phyloP scores from a whole-genome alignment of 371 early-diverging fungal genomes.

The Apophysomyces variabilis region DNA sequence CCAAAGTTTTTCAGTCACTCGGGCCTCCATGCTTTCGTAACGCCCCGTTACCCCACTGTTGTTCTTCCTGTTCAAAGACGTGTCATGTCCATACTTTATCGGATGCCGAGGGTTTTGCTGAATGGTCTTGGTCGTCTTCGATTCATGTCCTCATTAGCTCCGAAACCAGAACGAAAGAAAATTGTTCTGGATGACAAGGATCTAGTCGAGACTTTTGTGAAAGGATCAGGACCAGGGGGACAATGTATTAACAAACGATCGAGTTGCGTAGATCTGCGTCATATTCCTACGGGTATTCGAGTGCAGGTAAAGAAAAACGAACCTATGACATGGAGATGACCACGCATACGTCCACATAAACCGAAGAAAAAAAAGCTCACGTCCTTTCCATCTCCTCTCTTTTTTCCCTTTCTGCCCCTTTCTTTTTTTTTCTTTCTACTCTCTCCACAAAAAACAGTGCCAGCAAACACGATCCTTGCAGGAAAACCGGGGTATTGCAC shows the following conservation, averaged over 20 bases:
- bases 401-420: not conserved
- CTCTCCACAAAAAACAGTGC: conserved; percentile 46
- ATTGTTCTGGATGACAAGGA: conserved; percentile 77
- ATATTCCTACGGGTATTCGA: conserved; percentile 82
- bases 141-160: conserved; percentile 3
- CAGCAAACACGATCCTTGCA: conserved; percentile 81
- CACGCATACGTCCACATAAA: no score
- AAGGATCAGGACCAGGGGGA: conserved; percentile 92
- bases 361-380: no score
- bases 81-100: not conserved
- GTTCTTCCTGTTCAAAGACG: not conserved
- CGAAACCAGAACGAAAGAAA: conserved; percentile 33
- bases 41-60: no score
- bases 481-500: conserved; percentile 78
- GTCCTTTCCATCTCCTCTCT: no score
- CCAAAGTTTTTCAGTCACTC: no score
- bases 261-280: conserved; percentile 82
- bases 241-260: conserved; percentile 93
- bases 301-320: conserved; percentile 56
- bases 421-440: not conserved
- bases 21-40: no score
- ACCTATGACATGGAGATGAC: not conserved
- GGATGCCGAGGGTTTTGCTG: not conserved
- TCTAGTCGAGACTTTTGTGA: conserved; percentile 85
- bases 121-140: not conserved